Base-by-base conservation (phyloP, 352 stramenopile species). In the Globisporangium emineosum region DNA sequence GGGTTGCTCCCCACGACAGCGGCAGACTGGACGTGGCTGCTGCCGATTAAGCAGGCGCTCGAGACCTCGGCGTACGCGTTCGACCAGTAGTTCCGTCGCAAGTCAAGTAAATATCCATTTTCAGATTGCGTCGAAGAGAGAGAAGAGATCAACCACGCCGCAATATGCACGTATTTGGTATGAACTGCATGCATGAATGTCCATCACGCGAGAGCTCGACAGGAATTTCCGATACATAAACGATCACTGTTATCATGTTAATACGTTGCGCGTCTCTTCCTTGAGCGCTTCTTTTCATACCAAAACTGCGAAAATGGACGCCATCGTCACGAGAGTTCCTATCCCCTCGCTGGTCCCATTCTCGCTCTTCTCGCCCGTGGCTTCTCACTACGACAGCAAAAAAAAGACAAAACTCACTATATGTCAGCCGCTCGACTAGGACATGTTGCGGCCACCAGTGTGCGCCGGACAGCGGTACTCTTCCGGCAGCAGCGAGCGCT, bases 11-110 rank as follows among this genome's bases (percentile, higher is more conserved):
- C 93, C 3, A 96, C 91, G 12, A 97, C 89, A 10, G 94, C 84
- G 50, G 89, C 91, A 51, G 93, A 98, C 73, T 98, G 90, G 90
- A 96, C 89, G 63, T 96, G 87, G 78, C 78, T 97, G 58, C 70
- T 97, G 58, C 88, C 88, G 6, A 89, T 94, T 62, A 91, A 91
- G 60, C 77, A 93, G 58, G 79, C 78, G 29, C 33, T 93, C 51
- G 86, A 94, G 67, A 89, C 79, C 37, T 94, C 86, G n/a, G 78
- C 86, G 2, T 88, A 84, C 56, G 81, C 78, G 6, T 76, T 83
- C 42, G 76, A 73, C 30, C 37, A 52, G 65, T 72, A 64, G 27
- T 25, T 27, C 3, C 17, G 13, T 32, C 23, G 17, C 29, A 5
- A 32, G 29, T 32, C 29, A 21, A 15, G 15, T 45, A 42, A 10